These are phyloP conservation scores for Stagonosporopsis chrysanthemi DNA, from an alignment of 2,329 filamentous ascomycete genomes.

Conservation along the genomic window DNA sequence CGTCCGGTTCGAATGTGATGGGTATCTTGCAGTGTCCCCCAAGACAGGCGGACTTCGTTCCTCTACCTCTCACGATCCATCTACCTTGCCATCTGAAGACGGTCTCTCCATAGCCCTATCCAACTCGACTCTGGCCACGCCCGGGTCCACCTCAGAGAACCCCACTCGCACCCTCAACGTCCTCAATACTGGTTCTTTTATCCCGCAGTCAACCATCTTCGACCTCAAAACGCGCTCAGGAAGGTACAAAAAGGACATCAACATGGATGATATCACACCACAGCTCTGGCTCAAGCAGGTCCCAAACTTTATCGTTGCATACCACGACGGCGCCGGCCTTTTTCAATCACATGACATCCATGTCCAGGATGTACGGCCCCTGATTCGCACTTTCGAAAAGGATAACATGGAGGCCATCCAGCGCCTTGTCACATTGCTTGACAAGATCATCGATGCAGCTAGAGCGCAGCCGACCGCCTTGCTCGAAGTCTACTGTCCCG, in stretches of 20 bases:
- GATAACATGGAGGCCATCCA: constrained; percentile 44
- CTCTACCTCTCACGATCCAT: constrained; percentile 39
- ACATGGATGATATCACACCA: constrained; percentile 54
- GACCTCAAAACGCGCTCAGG: constrained; percentile 61
- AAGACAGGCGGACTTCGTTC: constrained; percentile 42
- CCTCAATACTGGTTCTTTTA: constrained; percentile 26
- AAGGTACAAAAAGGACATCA: constrained; percentile 37
- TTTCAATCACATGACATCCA: constrained; percentile 53
- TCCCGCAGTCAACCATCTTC: constrained; percentile 57
- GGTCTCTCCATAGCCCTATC: constrained; percentile 24
- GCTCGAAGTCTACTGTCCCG: constrained; percentile 48
- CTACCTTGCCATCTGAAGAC: background rate
- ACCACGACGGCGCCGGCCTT: constrained; percentile 52
- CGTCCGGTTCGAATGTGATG: constrained; percentile 65
- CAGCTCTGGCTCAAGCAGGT: constrained; percentile 61
- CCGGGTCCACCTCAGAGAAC: background rate
- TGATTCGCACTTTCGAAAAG: constrained; percentile 54
- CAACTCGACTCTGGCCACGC: background rate
- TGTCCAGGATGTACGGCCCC: constrained; percentile 48
- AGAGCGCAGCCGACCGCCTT: constrained; percentile 24
- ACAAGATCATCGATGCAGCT: constrained; percentile 41
- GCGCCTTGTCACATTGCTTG: constrained; percentile 39
- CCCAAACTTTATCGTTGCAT: constrained; percentile 61
- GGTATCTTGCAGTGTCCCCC: constrained; percentile 51
- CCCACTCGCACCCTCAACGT: constrained; percentile 23